Evolutionary conservation across 179 eudicot genomes (phyloP).

Genomic region (Silene coronaria): DNA sequence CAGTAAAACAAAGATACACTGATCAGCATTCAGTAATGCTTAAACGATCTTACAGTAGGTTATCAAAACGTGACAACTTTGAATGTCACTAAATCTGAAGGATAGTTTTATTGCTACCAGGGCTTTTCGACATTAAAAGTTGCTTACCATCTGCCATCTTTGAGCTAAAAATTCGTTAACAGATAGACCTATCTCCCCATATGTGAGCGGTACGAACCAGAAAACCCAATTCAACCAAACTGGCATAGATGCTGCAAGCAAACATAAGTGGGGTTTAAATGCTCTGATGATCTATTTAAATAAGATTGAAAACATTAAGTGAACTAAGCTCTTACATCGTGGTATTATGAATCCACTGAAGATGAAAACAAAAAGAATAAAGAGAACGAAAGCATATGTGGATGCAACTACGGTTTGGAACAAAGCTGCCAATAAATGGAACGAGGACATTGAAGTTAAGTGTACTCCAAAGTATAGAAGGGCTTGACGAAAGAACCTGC

Average conservation of each 20-base stretch:
- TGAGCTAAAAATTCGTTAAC: constrained; percentile 75
- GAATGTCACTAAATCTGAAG: no score
- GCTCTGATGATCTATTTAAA: constrained; percentile 6
- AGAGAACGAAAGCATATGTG: constrained; percentile 37
- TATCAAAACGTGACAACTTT: no score
- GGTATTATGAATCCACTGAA: constrained; percentile 86
- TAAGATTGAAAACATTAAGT: neutral
- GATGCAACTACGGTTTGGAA: constrained; percentile 50
- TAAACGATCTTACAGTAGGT: no score
- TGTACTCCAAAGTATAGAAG: constrained; percentile 52
- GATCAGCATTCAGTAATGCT: neutral
- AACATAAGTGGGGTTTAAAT: neutral
- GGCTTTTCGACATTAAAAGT: neutral
- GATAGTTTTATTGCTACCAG: no score
- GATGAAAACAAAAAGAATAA: constrained; percentile 36
- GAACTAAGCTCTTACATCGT: constrained; percentile 34
- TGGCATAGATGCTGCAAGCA: constrained; percentile 70
- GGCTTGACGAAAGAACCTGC: constrained; percentile 76
- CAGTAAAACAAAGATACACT: neutral
- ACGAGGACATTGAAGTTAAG: constrained; percentile 55
- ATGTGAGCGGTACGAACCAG: constrained; percentile 69
- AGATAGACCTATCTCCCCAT: constrained; percentile 70
- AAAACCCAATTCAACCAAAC: constrained; percentile 75
- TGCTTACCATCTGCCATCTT: constrained; percentile 68
- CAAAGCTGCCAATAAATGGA: constrained; percentile 65